Evolutionary conservation across 208 protist genomes (phyloP).

Genomic region (Endotrypanum monterogeii): DNA sequence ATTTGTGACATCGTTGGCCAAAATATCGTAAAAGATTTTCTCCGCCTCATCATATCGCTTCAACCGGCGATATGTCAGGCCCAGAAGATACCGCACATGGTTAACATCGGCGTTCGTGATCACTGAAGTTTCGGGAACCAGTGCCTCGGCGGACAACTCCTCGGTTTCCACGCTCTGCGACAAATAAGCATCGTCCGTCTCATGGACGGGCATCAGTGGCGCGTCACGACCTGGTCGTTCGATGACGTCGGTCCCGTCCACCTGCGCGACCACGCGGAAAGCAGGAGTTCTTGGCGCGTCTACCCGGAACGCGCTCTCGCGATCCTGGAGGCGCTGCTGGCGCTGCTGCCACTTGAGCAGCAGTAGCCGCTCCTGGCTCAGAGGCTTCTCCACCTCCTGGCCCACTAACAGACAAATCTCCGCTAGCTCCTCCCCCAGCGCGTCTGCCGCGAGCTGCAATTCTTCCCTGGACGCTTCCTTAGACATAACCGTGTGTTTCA

Average conservation of each 20-base stretch:
- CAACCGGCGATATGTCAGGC: conserved; percentile 52
- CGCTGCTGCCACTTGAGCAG: conserved; percentile 43
- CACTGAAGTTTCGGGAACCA: conserved; percentile 22
- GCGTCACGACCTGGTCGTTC: conserved; percentile 18
- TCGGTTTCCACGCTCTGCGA: conserved; percentile 31
- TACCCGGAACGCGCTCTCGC: conserved; percentile 25
- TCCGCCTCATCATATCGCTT: conserved; percentile 50
- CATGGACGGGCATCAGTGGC: neutral
- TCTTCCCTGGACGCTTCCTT: conserved; percentile 20
- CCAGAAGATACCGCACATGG: conserved; percentile 75
- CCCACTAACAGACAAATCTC: conserved; percentile 35
- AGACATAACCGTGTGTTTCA: conserved; percentile 46
- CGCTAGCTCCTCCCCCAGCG: conserved; percentile 42
- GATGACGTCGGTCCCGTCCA: conserved; percentile 35
- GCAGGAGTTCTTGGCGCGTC: neutral
- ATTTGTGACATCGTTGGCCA: conserved; percentile 45
- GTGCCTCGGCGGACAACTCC: conserved; percentile 15
- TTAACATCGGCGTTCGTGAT: conserved; percentile 59
- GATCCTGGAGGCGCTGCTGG: conserved; percentile 26
- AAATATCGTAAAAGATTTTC: conserved; percentile 41
- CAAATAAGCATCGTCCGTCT: conserved; percentile 28
- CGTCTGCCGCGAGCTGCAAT: conserved; percentile 30
- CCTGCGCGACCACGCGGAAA: conserved; percentile 26
- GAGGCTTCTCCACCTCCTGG: conserved; percentile 41
- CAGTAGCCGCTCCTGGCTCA: conserved; percentile 29